Evolutionary conservation across 352 stramenopile genomes (phyloP).

Genomic region (Phytopythium litorale): DNA sequence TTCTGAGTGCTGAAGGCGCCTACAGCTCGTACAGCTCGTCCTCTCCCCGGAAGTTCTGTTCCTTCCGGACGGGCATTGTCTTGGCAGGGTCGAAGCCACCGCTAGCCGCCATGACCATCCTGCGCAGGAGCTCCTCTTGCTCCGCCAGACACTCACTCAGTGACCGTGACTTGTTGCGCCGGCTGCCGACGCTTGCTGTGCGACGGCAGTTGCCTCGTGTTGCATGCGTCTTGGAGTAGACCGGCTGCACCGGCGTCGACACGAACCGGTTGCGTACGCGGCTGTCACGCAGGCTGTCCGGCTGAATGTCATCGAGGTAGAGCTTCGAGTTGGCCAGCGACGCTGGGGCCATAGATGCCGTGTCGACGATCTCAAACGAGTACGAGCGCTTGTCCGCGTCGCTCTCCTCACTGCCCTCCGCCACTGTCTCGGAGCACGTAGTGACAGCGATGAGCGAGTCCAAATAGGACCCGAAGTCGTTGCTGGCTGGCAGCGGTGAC

Average conservation of each 20-base stretch:
- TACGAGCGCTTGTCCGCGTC: conserved; percentile 24
- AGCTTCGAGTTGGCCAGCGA: conserved; percentile 20
- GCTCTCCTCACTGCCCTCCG: conserved; percentile 13
- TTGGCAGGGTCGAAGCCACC: conserved; percentile 14
- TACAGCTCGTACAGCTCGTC: conserved; percentile 10
- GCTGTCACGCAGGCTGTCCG: conserved; percentile 6
- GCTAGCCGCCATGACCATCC: conserved; percentile 29
- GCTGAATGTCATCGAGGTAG: conserved; percentile 9
- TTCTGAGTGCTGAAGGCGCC: not conserved
- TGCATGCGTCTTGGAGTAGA: conserved; percentile 7
- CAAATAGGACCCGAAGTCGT: conserved; percentile 24
- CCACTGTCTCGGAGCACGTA: conserved; percentile 11
- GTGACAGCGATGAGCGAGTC: conserved; percentile 18
- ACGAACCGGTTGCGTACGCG: conserved; percentile 19
- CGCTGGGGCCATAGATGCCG: conserved; percentile 30
- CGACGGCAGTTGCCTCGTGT: conserved; percentile 13
- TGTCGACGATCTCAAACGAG: conserved; percentile 40
- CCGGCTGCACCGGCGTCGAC: conserved; percentile 20
- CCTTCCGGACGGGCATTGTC: conserved; percentile 5
- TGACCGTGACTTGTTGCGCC: conserved; percentile 18
- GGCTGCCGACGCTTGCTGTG: conserved; percentile 23
- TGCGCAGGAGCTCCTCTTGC: conserved; percentile 33
- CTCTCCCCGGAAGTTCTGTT: not conserved
- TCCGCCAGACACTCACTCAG: conserved; percentile 35
- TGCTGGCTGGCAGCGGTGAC: conserved; percentile 17